Conservation (phyloP, 2,329 filamentous ascomycete genomes). For the Ilyonectria sp. region DNA sequence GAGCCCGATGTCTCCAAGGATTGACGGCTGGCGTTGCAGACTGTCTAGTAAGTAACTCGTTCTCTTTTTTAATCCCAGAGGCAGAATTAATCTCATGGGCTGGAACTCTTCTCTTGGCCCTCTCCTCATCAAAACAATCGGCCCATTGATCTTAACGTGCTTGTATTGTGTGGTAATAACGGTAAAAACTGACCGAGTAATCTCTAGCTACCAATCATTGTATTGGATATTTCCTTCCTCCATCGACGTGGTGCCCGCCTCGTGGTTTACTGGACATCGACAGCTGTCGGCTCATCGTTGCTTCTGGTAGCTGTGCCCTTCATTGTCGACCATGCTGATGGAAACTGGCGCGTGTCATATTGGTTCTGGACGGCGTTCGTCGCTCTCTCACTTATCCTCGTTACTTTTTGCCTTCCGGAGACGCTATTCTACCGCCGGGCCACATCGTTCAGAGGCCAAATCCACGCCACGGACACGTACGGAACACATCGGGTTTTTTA, state of each 20-base stretch:
- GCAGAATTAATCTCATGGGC: no score
- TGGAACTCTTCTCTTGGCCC: no score
- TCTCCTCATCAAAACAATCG: no score
- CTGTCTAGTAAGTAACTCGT: neutral
- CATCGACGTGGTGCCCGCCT: neutral
- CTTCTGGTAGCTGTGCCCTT: neutral
- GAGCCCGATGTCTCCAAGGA: neutral
- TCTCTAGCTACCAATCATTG: neutral
- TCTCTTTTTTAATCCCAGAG: no score
- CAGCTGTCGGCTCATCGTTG: neutral
- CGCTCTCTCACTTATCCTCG: neutral
- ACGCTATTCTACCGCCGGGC: neutral
- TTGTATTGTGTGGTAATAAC: neutral
- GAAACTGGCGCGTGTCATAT: neutral
- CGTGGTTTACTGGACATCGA: neutral
- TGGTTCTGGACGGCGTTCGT: conserved; percentile 1
- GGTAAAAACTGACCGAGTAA: neutral
- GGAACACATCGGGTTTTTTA: neutral
- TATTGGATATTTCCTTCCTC: conserved; percentile 5
- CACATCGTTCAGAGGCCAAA: neutral
- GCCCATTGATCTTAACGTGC: no score
- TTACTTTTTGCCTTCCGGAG: neutral
- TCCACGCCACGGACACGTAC: conserved; percentile 1
- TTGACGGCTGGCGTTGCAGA: neutral
- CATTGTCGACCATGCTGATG: neutral